Conservation (phyloP, 768 basidiomycete species). For the Russula sp. region DNA sequence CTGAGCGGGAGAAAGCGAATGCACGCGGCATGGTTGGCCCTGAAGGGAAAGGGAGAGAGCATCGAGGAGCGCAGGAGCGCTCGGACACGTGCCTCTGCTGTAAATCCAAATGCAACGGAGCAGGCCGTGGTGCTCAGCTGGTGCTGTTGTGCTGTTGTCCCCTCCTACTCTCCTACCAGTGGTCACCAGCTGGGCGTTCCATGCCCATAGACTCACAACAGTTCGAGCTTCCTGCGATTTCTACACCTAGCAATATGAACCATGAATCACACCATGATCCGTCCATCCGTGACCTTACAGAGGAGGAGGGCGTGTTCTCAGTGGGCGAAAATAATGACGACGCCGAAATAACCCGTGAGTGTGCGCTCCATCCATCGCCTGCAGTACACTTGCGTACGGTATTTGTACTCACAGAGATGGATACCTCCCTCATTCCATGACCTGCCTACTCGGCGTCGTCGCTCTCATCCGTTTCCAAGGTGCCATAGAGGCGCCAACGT, state of each 20-base stretch:
- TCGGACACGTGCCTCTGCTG: neutral
- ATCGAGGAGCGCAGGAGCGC: neutral
- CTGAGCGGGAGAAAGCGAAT: neutral
- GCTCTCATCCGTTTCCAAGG: neutral
- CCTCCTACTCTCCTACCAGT: neutral
- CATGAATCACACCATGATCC: neutral
- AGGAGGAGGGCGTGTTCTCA: conserved; percentile 1
- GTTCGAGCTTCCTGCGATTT: conserved; percentile 8
- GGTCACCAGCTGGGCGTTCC: neutral
- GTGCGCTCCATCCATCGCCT: neutral
- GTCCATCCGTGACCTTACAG: neutral
- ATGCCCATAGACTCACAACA: conserved; percentile 1
- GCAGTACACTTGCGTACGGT: neutral
- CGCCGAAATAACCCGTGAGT: conserved; percentile 2
- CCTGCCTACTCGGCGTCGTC: neutral
- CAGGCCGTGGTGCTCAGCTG: too few relatives aligned
- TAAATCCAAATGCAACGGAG: too few relatives aligned
- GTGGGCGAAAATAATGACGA: neutral
- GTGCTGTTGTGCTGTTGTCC: neutral
- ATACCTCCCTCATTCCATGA: neutral
- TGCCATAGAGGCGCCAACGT: neutral
- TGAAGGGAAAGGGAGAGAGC: conserved; percentile 3
- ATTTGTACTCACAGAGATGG: neutral
- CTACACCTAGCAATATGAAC: conserved; percentile 1
- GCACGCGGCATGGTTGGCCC: neutral